phyloP scores from a whole-genome alignment of 2,329 filamentous ascomycete genomes.

The Fusarium lateritium region DNA sequence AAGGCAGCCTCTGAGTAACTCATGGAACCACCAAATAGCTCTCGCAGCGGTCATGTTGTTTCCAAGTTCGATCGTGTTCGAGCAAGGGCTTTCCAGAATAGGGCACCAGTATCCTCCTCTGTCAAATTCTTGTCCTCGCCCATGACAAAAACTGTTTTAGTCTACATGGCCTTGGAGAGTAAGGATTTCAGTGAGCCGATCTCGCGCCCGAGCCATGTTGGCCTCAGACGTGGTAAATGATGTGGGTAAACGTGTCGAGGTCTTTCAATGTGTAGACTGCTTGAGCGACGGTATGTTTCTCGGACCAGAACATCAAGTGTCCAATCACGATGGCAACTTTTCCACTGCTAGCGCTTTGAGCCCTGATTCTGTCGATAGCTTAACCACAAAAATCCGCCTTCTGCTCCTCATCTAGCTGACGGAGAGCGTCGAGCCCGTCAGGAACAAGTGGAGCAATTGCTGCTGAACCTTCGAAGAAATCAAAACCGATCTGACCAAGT shows the following conservation, averaged over 20 bases:
- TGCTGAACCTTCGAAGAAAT: constrained; percentile 68
- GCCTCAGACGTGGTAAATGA: constrained; percentile 64
- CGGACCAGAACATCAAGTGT: constrained; percentile 69
- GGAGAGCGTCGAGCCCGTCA: constrained; percentile 65
- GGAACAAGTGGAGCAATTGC: constrained; percentile 59
- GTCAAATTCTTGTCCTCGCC: constrained; percentile 72
- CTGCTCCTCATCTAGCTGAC: constrained; percentile 53
- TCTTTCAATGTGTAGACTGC: constrained; percentile 63
- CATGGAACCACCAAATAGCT: constrained; percentile 62
- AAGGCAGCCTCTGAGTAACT: constrained; percentile 70
- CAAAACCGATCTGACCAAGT: constrained; percentile 55
- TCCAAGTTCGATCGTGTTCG: background rate
- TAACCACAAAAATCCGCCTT: constrained; percentile 58
- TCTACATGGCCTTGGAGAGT: constrained; percentile 38
- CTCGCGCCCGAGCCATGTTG: constrained; percentile 55
- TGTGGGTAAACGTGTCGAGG: constrained; percentile 66
- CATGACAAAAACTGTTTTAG: constrained; percentile 66
- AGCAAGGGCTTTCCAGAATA: constrained; percentile 63
- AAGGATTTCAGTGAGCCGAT: constrained; percentile 54
- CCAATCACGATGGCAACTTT: constrained; percentile 66
- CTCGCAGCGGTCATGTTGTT: constrained; percentile 53
- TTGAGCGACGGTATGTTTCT: constrained; percentile 51
- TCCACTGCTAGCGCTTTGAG: constrained; percentile 53
- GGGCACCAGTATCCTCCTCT: constrained; percentile 62
- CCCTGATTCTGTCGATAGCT: constrained; percentile 62